A percentile compares a stretch with the other conserved stretches of the same genome.
These are phyloP conservation scores for Neckera pumila DNA, from an alignment of 225 moss, liverwort and hornwort genomes.

Conservation along the genomic window DNA sequence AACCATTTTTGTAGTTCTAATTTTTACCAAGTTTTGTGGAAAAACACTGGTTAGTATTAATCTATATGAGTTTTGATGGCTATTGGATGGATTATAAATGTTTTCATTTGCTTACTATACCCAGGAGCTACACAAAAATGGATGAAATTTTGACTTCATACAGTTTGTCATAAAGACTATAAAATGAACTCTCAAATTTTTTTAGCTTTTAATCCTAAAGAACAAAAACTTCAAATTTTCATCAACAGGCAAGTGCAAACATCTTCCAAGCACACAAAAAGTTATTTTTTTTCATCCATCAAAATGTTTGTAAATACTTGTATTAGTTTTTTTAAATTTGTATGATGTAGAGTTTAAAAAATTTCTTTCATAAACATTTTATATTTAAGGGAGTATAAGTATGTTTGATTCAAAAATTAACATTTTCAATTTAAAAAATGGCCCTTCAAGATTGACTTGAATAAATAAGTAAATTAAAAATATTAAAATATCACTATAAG, in stretches of 20 bases:
- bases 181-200: neutral
- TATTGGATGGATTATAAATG: neutral
- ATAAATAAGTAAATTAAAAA: neutral
- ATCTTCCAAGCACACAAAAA: neutral
- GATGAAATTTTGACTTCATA: neutral
- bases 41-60: neutral
- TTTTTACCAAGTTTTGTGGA: neutral
- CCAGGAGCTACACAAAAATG: neutral
- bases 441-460: neutral
- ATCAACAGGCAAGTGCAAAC: rapidly evolving
- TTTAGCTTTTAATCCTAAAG: rapidly evolving
- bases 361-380: neutral
- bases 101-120: neutral
- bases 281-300: neutral
- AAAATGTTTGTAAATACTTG: neutral
- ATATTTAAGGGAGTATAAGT: neutral
- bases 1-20: no score
- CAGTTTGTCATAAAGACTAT: rapidly evolving
- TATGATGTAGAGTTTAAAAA: neutral
- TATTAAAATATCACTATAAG: neutral
- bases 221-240: neutral
- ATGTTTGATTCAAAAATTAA: neutral
- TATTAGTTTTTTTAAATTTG: neutral
- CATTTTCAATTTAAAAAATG: neutral
- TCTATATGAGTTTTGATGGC: neutral